phyloP scores from a whole-genome alignment of 129 eudicot genomes.

The Mikania micrantha region DNA sequence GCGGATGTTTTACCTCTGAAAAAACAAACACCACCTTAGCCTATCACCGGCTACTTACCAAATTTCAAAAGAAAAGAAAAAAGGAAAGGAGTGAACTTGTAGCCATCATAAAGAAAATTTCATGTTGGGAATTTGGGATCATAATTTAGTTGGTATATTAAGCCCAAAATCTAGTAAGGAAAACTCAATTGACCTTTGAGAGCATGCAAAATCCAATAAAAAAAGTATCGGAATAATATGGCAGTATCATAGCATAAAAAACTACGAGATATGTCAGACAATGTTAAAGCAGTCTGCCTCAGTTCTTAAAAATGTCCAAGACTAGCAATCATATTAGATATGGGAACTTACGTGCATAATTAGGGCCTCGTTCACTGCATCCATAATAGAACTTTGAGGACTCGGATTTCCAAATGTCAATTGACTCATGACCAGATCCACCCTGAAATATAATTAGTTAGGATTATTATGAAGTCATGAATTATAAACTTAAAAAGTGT shows the following conservation, averaged over 20 bases:
- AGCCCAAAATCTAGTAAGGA: not conserved
- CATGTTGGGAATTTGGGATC: not conserved
- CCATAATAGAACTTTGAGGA: conserved; percentile 62
- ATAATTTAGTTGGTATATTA: not conserved
- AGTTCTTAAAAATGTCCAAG: not conserved
- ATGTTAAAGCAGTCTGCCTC: not conserved
- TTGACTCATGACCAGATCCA: conserved; percentile 45
- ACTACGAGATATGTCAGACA: not conserved
- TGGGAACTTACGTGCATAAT: conserved; percentile 66
- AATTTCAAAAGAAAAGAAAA: not conserved
- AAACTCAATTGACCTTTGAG: not conserved
- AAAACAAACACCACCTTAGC: too few species aligned
- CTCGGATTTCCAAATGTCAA: conserved; percentile 88
- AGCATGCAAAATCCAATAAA: not conserved
- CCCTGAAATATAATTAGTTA: conserved; percentile 32
- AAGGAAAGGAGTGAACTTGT: not conserved
- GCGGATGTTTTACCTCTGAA: too few species aligned
- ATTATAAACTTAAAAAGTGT: not conserved
- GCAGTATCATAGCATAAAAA: not conserved
- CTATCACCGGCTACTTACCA: not conserved
- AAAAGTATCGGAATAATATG: not conserved
- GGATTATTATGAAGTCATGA: not conserved
- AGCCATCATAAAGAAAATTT: conserved; percentile 5
- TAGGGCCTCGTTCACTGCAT: conserved; percentile 90
- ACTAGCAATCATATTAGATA: not conserved